Base-by-base conservation (phyloP, 257 asterid genomes). In the Ocimum tenuiflorum region DNA sequence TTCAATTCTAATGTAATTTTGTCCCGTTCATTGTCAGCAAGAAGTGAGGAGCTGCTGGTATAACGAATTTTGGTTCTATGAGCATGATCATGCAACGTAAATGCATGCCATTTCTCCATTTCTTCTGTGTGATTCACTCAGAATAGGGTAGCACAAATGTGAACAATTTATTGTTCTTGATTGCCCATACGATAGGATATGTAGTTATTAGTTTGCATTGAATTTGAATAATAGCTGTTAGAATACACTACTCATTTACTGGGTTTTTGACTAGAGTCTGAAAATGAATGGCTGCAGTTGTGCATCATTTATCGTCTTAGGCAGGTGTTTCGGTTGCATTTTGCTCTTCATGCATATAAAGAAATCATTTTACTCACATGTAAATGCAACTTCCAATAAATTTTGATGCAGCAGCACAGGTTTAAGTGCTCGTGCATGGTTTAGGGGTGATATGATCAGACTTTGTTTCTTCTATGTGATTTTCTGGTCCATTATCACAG, bases 1-100 rank as follows among this genome's bases (percentile, higher is more conserved):
- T 64, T 65, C 54, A 57, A 59, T 49, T 73, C 51, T 9, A 7
- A 50, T 58, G 47, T 74, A 31, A 45, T 38, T 53, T 35, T 46
- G 54, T 29, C 20, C 57, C 42, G 17, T 51, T 45, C 18, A 51
- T 45, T 50, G 63, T 66, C 9, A 7, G 6, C 18, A 18, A 60
- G 27, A n/a, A 67, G 63, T 19, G 18, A 53, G 29, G 60, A 53
- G 36, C 31, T 38, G 46, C 31, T 31, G 54, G 53, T 41, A 8
- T 17, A 27, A 6, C 22, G 8, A 38, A 2, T 1, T 35, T 18
- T 31, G 36, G 48, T 18, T 36, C n/a, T 27, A 13, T 52, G 23
- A 41, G 1, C 68, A 17, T 27, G 22, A 24, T 45, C 7, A 31
- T 1, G 41, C 49, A 54, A 17, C 48, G 5, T 9, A 57, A 7